A percentile compares a stretch with the other conserved stretches of the same genome.
These are phyloP conservation scores for Chara braunii DNA, from an alignment of 139 green algal species.

Conservation along the genomic window DNA sequence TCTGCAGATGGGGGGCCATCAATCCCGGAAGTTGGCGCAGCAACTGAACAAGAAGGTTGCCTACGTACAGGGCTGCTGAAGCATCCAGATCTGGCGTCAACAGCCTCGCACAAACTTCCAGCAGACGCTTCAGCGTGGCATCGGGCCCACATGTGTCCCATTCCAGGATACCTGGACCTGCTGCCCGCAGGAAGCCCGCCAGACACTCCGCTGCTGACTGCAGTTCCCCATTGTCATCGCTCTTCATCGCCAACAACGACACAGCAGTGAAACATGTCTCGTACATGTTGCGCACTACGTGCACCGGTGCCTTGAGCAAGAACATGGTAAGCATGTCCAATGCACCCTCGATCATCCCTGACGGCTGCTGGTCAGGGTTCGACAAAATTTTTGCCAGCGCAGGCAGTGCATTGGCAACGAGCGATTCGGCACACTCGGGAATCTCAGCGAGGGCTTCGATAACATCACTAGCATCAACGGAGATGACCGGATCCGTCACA, in stretches of 20 bases:
- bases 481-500: slow-evolving; percentile 59
- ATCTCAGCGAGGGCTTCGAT: slow-evolving; percentile 49
- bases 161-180: slow-evolving; percentile 4
- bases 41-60: slow-evolving; percentile 47
- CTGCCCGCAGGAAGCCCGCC: slow-evolving; percentile 4
- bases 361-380: no score
- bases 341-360: no score
- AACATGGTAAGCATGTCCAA: no score
- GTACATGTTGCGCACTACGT: no score
- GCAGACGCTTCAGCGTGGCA: slow-evolving; percentile 9
- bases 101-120: slow-evolving; percentile 11
- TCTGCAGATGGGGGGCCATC: slow-evolving; percentile 30
- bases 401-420: no score
- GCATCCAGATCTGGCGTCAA: slow-evolving; percentile 46
- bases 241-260: slow-evolving; percentile 26
- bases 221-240: slow-evolving; percentile 46
- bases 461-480: slow-evolving; percentile 48
- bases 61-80: slow-evolving; percentile 37
- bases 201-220: slow-evolving; percentile 44
- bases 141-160: neutral
- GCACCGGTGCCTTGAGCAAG: no score
- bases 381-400: no score
- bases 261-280: slow-evolving; percentile 17
- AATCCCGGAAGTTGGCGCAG: slow-evolving; percentile 30
- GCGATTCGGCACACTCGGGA: no score